Percentiles rank a stretch among this genome's conserved stretches.
Evolutionary conservation across 441 rosid species (phyloP).

Genomic region (Jatropha multifida): DNA sequence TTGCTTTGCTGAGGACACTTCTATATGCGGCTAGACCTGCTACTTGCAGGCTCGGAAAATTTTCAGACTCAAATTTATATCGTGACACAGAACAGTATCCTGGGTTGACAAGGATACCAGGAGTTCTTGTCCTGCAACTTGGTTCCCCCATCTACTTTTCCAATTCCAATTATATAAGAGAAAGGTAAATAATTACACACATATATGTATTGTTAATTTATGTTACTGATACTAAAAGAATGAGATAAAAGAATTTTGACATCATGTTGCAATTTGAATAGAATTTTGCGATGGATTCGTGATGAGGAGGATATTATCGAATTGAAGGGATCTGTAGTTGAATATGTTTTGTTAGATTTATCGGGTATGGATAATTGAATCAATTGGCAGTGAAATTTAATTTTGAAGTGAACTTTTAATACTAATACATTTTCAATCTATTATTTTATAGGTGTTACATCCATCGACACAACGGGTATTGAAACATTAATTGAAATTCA

Average conservation of each 20-base stretch:
- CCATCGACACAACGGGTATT: slow-evolving; percentile 76
- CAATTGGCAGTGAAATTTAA: neutral
- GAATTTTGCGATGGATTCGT: slow-evolving; percentile 63
- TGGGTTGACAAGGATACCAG: slow-evolving; percentile 35
- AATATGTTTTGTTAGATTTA: slow-evolving; percentile 69
- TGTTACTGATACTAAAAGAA: neutral
- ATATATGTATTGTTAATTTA: neutral
- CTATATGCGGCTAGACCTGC: slow-evolving; percentile 77
- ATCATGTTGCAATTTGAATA: slow-evolving; percentile 9
- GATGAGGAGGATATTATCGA: slow-evolving; percentile 40
- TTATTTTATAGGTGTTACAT: slow-evolving; percentile 53
- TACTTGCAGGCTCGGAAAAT: slow-evolving; percentile 59
- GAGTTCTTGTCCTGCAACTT: slow-evolving; percentile 66
- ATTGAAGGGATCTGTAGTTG: slow-evolving; percentile 34
- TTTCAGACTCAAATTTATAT: slow-evolving; percentile 51
- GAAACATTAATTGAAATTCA: slow-evolving; percentile 55
- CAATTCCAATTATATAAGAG: slow-evolving; percentile 65
- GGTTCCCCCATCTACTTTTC: slow-evolving; percentile 93
- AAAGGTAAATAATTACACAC: slow-evolving; percentile 42
- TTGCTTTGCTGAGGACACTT: slow-evolving; percentile 61
- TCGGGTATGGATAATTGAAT: slow-evolving; percentile 39
- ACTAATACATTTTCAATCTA: neutral
- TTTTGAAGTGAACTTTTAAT: neutral
- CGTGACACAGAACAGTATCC: slow-evolving; percentile 80
- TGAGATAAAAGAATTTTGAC: neutral